These are phyloP conservation scores for Arachnomyces sp. DNA, from an alignment of 2,329 filamentous ascomycete species.

Conservation along the genomic window DNA sequence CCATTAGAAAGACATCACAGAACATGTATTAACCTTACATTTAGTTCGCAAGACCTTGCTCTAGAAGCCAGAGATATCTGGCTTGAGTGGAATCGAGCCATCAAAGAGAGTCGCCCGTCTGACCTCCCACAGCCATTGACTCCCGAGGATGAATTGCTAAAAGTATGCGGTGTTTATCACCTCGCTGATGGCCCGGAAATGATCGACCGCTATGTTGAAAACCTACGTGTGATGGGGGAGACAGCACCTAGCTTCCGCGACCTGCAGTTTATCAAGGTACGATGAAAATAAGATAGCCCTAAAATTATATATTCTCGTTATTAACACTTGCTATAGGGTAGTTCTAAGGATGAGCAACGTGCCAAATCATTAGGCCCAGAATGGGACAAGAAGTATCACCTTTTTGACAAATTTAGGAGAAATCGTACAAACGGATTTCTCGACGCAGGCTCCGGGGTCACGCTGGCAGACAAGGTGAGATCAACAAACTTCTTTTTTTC, in stretches of 20 bases:
- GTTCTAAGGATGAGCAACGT: conserved; percentile 16
- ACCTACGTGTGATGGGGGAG: too few relatives aligned
- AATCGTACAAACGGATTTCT: conserved; percentile 32
- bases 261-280: too few relatives aligned
- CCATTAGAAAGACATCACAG: too few relatives aligned
- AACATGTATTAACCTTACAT: too few relatives aligned
- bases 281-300: too few relatives aligned
- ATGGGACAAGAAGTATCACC: too few relatives aligned
- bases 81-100: conserved; percentile 40
- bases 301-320: conserved; percentile 26
- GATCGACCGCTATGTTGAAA: too few relatives aligned
- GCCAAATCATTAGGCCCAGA: conserved; percentile 23
- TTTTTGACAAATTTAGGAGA: conserved; percentile 32
- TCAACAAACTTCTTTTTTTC: too few relatives aligned
- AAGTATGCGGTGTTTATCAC: conserved; percentile 30
- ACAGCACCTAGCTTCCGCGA: too few relatives aligned
- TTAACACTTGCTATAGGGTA: conserved; percentile 26
- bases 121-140: conserved; percentile 32
- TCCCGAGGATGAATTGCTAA: conserved; percentile 29
- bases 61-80: conserved; percentile 37
- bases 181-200: conserved; percentile 6
- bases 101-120: conserved; percentile 17
- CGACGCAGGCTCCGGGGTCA: conserved; percentile 42
- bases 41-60: conserved; percentile 41
- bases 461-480: conserved; percentile 41